A percentile compares a stretch with the other conserved stretches of the same genome.
phyloP scores from a whole-genome alignment of 768 basidiomycete species.

The Boletus vermiculosoides region DNA sequence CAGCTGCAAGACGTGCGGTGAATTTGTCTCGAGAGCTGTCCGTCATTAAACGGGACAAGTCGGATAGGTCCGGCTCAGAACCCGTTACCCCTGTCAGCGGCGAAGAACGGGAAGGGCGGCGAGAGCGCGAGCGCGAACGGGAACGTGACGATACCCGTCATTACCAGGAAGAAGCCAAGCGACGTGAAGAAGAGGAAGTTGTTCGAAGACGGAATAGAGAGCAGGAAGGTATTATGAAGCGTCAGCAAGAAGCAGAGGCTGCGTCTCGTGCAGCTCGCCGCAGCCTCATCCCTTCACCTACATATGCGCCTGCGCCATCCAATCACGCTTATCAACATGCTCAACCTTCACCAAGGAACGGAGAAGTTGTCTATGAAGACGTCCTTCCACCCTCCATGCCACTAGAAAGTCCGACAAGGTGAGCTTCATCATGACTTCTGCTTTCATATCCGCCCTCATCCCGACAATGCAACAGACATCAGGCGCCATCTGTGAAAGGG shows the following conservation, averaged over 20 bases:
- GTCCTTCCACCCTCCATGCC: constrained; percentile 47
- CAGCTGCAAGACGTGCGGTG: constrained; percentile 25
- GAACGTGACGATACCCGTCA: constrained; percentile 33
- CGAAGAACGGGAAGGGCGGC: constrained; percentile 26
- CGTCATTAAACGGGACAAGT: constrained; percentile 25
- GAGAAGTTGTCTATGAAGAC: constrained; percentile 32
- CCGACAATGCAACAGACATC: constrained; percentile 27
- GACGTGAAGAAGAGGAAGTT: constrained; percentile 47
- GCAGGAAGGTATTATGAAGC: constrained; percentile 53
- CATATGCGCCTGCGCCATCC: constrained; percentile 30
- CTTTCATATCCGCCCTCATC: constrained; percentile 35
- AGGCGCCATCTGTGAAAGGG: constrained; percentile 35
- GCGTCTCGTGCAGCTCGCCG: constrained; percentile 46
- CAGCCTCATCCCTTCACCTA: constrained; percentile 29
- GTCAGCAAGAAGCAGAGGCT: constrained; percentile 61
- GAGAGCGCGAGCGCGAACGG: constrained; percentile 22
- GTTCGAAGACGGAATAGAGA: constrained; percentile 48
- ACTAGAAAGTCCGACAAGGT: constrained; percentile 61
- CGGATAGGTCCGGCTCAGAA: constrained; percentile 24
- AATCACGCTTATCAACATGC: constrained; percentile 35
- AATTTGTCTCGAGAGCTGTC: constrained; percentile 25
- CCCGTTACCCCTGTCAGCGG: constrained; percentile 29
- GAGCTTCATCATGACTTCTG: constrained; percentile 43
- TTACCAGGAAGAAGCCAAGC: constrained; percentile 45
- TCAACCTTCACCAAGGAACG: constrained; percentile 31